These are phyloP conservation scores for Wickerhamiella infanticola DNA, from an alignment of 1,139 yeast species.

Conservation along the genomic window DNA sequence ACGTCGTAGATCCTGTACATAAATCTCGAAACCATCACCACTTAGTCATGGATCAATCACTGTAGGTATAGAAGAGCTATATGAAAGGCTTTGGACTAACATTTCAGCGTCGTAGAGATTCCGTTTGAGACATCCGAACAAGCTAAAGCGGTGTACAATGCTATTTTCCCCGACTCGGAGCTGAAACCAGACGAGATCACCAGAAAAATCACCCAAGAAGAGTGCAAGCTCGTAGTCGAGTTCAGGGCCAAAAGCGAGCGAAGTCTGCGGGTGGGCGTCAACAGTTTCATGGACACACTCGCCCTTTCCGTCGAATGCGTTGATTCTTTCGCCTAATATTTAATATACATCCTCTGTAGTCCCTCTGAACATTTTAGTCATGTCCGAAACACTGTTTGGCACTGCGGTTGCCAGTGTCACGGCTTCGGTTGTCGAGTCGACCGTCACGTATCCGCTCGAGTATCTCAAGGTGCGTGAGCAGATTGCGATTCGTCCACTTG, in stretches of 20 bases:
- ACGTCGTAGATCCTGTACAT: constrained; percentile 24
- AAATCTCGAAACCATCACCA: background rate
- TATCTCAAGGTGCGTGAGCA: constrained; percentile 63
- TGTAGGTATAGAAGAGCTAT: background rate
- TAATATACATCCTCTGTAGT: background rate
- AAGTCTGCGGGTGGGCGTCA: constrained; percentile 54
- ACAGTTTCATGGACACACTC: constrained; percentile 48
- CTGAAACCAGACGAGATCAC: constrained; percentile 37
- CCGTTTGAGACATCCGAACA: constrained; percentile 50
- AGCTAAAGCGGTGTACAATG: constrained; percentile 43
- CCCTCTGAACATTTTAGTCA: background rate
- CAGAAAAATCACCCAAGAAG: constrained; percentile 13
- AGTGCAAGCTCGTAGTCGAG: constrained; percentile 26
- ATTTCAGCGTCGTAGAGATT: constrained; percentile 19
- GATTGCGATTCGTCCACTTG: constrained; percentile 33
- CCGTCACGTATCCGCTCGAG: constrained; percentile 72
- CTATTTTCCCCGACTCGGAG: constrained; percentile 66
- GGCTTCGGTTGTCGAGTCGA: constrained; percentile 59
- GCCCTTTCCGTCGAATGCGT: constrained; percentile 53
- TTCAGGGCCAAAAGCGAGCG: constrained; percentile 48
- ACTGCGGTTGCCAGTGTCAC: constrained; percentile 63
- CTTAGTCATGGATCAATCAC: background rate
- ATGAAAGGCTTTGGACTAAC: background rate
- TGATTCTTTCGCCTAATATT: constrained; percentile 31
- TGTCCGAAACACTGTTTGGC: constrained; percentile 26